These are phyloP conservation scores for Eimeria acervulina DNA, from an alignment of 169 alveolate genomes.

Conservation along the genomic window DNA sequence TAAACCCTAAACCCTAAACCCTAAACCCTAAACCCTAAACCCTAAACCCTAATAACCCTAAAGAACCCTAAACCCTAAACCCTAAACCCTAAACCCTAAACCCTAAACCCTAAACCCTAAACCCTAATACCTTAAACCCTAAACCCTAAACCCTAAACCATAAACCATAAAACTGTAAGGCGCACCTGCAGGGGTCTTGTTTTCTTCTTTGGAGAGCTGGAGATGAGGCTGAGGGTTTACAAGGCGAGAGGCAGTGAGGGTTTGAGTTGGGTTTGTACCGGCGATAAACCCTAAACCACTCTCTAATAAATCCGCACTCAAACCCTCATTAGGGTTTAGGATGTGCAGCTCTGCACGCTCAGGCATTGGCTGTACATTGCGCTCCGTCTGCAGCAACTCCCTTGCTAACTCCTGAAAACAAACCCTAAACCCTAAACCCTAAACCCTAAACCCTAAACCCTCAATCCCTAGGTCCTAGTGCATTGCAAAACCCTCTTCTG, in stretches of 20 bases:
- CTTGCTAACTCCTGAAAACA: neutral
- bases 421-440: neutral
- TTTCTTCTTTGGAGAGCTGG: neutral
- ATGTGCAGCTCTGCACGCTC: slow-evolving; percentile 15
- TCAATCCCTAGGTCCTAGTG: neutral
- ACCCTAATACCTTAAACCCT: neutral
- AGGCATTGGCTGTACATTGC: neutral
- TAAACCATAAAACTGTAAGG: neutral
- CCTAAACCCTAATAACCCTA: no score
- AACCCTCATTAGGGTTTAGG: slow-evolving; percentile 24
- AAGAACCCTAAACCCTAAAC: slow-evolving; percentile 17
- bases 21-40: no score
- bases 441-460: neutral
- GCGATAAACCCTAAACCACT: neutral
- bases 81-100: slow-evolving; percentile 32
- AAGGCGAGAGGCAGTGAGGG: neutral
- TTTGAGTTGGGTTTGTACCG: neutral
- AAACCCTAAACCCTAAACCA: neutral
- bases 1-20: no score
- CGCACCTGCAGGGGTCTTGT: neutral
- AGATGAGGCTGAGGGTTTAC: slow-evolving; percentile 8
- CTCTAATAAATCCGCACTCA: neutral
- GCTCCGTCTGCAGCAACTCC: neutral
- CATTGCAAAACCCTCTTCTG: neutral
- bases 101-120: neutral